Evolutionary conservation across 371 early-diverging fungal genomes (phyloP).

Genomic region (Mortierella sp.): DNA sequence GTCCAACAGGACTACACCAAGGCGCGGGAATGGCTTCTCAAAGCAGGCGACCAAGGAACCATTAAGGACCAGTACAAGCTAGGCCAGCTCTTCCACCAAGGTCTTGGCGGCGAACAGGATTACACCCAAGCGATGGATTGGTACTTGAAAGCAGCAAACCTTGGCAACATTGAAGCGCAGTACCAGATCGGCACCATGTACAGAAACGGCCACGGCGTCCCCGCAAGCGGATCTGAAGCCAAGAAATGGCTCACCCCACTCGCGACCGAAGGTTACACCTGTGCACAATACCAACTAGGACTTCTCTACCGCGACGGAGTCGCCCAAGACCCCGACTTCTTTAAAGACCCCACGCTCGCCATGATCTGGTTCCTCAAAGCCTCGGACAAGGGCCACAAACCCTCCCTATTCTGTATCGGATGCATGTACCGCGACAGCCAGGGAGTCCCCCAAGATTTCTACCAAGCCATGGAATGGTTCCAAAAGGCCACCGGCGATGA

Average conservation of each 20-base stretch:
- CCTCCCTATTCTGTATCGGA: background rate
- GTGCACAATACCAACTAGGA: background rate
- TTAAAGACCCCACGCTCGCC: slow-evolving; percentile 43
- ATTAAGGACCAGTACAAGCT: background rate
- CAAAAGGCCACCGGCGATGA: slow-evolving; percentile 41
- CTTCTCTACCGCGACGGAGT: background rate
- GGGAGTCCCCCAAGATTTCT: background rate
- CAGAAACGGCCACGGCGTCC: background rate
- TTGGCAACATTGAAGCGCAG: background rate
- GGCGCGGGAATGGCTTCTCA: background rate
- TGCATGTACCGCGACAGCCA: background rate
- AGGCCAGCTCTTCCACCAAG: background rate
- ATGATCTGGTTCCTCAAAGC: slow-evolving; percentile 38
- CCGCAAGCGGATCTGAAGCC: background rate
- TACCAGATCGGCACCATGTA: background rate
- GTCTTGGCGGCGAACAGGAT: background rate
- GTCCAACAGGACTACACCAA: background rate
- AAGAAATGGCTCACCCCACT: background rate
- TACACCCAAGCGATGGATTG: background rate
- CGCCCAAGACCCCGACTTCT: too few relatives aligned
- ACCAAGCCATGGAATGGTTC: slow-evolving; percentile 8
- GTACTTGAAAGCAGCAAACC: background rate
- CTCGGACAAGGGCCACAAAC: background rate
- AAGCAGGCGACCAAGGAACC: background rate
- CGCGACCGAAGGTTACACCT: background rate